Conservation (phyloP, 2,329 filamentous ascomycete species). For the Xylariaceae sp. region DNA sequence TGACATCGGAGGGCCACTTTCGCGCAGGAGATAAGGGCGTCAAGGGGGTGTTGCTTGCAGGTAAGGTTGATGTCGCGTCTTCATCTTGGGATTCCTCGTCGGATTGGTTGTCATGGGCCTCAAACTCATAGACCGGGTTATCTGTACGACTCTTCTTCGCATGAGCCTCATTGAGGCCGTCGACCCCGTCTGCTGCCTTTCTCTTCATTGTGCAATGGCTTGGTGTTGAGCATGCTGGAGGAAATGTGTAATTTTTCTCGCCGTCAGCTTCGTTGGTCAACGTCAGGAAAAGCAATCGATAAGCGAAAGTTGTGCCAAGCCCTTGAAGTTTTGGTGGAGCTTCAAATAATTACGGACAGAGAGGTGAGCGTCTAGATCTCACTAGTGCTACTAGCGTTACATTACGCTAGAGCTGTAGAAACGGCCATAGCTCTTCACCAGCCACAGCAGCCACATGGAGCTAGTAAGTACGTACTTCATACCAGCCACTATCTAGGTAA, state of each 20-base stretch:
- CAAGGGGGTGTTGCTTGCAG: constrained; percentile 48
- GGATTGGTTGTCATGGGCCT: constrained; percentile 20
- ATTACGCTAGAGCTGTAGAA: not conserved
- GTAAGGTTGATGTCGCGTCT: constrained; percentile 20
- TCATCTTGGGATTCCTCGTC: constrained; percentile 24
- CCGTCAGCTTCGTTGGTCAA: not conserved
- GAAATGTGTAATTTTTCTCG: not conserved
- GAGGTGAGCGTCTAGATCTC: not conserved
- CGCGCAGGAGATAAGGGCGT: constrained; percentile 55
- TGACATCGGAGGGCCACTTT: constrained; percentile 70
- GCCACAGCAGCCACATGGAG: constrained; percentile 2
- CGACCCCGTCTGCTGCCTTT: constrained; percentile 15
- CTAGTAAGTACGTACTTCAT: too few relatives aligned
- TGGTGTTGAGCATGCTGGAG: constrained; percentile 2
- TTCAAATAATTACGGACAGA: too few relatives aligned
- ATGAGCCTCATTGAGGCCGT: constrained; percentile 12
- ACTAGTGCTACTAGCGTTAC: not conserved
- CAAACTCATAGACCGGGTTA: constrained; percentile 3
- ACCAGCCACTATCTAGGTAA: too few relatives aligned
- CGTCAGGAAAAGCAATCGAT: not conserved
- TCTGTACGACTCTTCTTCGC: constrained; percentile 21
- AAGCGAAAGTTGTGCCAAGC: not conserved
- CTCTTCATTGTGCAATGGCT: constrained; percentile 30
- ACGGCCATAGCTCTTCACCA: constrained; percentile 5
- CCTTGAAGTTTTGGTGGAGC: not conserved